Evolutionary conservation across 1,139 yeast genomes (phyloP).

Genomic region (Pichia cactophila): DNA sequence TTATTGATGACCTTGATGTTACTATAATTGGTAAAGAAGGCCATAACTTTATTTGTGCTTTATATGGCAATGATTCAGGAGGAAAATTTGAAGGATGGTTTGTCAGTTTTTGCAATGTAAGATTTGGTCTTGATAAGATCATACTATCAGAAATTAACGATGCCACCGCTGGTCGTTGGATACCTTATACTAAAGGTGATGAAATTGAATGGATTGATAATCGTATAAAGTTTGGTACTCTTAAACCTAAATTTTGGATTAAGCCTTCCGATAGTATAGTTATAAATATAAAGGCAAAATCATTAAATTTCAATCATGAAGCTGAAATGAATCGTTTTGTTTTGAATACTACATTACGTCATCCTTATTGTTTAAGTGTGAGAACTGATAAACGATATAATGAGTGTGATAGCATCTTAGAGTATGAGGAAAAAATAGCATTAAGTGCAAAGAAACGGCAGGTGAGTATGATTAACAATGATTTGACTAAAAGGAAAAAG

Average conservation of each 20-base stretch:
- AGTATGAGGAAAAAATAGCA: conserved; percentile 30
- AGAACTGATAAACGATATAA: conserved; percentile 61
- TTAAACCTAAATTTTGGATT: conserved; percentile 69
- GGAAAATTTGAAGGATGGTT: conserved; percentile 25
- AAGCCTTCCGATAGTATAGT: conserved; percentile 71
- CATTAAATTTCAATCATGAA: conserved; percentile 9
- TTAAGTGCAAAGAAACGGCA: neutral
- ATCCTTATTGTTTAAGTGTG: conserved; percentile 63
- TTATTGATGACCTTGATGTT: conserved; percentile 81
- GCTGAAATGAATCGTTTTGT: conserved; percentile 40
- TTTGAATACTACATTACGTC: conserved; percentile 64
- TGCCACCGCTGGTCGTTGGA: conserved; percentile 58
- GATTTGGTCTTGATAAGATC: conserved; percentile 69
- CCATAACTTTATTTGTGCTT: conserved; percentile 18
- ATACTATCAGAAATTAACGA: conserved; percentile 57
- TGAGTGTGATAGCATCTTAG: conserved; percentile 51
- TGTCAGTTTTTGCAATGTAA: conserved; percentile 68
- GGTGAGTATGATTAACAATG: conserved; percentile 7
- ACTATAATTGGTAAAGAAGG: conserved; percentile 59
- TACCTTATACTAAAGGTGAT: conserved; percentile 28
- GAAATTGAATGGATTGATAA: conserved; percentile 28
- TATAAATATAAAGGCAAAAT: conserved; percentile 70
- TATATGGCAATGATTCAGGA: conserved; percentile 7
- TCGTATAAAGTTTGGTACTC: conserved; percentile 51
- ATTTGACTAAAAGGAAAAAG: neutral